Conservation (phyloP, 768 basidiomycete genomes). For the Daedaleopsis sinensis region DNA sequence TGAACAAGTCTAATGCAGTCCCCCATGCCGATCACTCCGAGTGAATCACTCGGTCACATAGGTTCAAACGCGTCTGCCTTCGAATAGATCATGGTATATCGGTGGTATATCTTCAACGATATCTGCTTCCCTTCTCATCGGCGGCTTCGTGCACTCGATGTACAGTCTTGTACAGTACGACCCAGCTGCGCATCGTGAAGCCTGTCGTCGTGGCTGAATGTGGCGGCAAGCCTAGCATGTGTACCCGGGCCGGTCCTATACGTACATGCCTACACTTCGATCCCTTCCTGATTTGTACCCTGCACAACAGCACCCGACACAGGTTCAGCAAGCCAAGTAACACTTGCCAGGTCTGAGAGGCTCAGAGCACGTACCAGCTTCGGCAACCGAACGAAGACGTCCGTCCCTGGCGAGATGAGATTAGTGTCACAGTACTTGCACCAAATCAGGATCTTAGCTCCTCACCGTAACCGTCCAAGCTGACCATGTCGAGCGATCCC, state of each 20-base stretch:
- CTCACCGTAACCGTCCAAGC: constrained; percentile 84
- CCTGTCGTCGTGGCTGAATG: background rate
- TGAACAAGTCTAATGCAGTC: too few species aligned
- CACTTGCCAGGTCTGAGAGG: background rate
- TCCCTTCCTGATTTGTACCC: constrained; percentile 87
- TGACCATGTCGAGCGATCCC: constrained; percentile 76
- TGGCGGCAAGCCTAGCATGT: constrained; percentile 12
- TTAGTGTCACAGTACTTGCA: constrained; percentile 2
- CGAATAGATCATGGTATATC: too few species aligned
- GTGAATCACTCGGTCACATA: too few species aligned
- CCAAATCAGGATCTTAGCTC: constrained; percentile 6
- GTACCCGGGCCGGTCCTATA: background rate
- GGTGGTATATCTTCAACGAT: too few species aligned
- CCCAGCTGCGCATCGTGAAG: too few species aligned
- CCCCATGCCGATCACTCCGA: too few species aligned
- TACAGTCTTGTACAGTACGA: too few species aligned
- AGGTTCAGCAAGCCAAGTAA: background rate
- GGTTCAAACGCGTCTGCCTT: too few species aligned
- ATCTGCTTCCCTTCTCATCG: too few species aligned
- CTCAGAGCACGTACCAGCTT: constrained; percentile 55
- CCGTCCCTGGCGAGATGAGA: constrained; percentile 57
- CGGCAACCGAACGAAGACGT: constrained; percentile 80
- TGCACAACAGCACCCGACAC: constrained; percentile 28
- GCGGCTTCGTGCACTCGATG: too few species aligned
- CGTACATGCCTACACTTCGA: constrained; percentile 57